Percentiles rank a stretch among this genome's conserved stretches.
Conservation (phyloP, 2,329 filamentous ascomycete species). For the Cryphonectria radicalis region DNA sequence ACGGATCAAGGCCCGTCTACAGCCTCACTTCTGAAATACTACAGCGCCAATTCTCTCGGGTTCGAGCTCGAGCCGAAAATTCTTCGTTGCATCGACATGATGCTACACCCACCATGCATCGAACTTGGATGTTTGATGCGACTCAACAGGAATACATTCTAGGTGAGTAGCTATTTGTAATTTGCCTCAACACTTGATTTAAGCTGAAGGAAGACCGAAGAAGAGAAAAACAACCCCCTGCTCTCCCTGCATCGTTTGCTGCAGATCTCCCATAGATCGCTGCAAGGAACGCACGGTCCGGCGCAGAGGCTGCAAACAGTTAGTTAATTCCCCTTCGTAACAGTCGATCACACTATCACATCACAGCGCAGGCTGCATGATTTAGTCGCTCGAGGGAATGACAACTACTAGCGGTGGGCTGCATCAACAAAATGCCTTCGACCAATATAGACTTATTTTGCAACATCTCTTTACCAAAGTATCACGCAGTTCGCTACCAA, state of each 20-base stretch:
- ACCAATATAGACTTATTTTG: neutral
- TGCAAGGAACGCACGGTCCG: neutral
- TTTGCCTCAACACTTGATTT: neutral
- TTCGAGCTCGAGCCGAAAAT: neutral
- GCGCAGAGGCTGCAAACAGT: neutral
- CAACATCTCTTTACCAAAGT: neutral
- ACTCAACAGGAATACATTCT: neutral
- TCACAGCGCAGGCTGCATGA: neutral
- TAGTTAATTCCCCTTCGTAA: neutral
- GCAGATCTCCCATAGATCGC: constrained; percentile 2
- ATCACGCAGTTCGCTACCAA: neutral
- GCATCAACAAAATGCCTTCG: neutral
- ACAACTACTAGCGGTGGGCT: neutral
- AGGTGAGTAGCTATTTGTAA: neutral
- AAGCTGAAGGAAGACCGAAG: neutral
- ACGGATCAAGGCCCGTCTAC: neutral
- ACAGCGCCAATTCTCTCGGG: neutral
- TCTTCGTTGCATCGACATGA: neutral
- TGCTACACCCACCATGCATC: neutral
- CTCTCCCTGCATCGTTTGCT: neutral
- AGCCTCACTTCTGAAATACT: neutral
- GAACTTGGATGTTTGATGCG: neutral
- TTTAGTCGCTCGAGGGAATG: neutral
- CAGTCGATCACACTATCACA: constrained; percentile 7
- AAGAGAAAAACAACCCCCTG: neutral